Conservation (phyloP, 106 monocot species). For the Dioscorea zingiberensis region DNA sequence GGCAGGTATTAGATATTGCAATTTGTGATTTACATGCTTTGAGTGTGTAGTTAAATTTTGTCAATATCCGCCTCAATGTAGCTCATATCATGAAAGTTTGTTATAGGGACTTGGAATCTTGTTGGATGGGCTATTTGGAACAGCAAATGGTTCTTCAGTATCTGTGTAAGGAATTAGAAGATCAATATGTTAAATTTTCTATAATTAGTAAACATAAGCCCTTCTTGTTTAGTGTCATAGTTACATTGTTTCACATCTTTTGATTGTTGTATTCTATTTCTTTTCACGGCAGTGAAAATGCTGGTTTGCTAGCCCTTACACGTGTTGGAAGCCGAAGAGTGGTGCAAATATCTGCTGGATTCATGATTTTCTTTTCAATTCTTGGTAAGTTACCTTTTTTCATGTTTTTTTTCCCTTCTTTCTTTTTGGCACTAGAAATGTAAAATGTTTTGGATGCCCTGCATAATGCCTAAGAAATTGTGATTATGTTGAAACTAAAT, state of each 20-base stretch:
- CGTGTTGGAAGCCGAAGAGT: conserved; percentile 93
- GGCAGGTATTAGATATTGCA: conserved; percentile 53
- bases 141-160: conserved; percentile 82
- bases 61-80: background rate
- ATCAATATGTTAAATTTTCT: background rate
- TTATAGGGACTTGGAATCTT: conserved; percentile 88
- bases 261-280: background rate
- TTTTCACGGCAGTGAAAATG: conserved; percentile 70
- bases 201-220: no score
- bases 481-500: no score
- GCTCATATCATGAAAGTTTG: conserved; percentile 1
- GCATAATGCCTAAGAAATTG: no score
- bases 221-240: background rate
- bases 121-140: conserved; percentile 95
- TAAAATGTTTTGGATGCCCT: no score
- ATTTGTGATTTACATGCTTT: no score
- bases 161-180: conserved; percentile 60
- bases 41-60: no score
- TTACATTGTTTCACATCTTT: background rate
- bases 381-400: conserved; percentile 47
- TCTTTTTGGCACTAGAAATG: no score
- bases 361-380: conserved; percentile 99
- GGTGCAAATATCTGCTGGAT: conserved; percentile 93
- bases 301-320: conserved; percentile 90
- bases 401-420: no score